Evolutionary conservation across 2,329 filamentous ascomycete species (phyloP).

Genomic region (Aureobasidium vineae): DNA sequence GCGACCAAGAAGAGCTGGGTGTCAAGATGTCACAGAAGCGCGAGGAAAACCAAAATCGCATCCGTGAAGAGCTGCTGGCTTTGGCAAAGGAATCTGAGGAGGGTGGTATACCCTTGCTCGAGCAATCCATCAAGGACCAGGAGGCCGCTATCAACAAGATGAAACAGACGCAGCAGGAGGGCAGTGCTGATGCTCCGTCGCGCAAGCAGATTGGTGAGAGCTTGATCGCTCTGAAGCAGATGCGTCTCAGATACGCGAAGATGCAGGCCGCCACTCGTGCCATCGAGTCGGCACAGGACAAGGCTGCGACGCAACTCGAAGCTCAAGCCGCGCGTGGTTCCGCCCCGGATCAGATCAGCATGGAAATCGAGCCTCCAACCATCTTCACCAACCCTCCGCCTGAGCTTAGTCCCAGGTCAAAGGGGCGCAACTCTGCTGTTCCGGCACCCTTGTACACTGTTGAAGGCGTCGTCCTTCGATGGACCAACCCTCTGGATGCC

Average conservation of each 20-base stretch:
- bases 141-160: conserved; percentile 1
- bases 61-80: conserved; percentile 20
- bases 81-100: conserved; percentile 26
- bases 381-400: conserved; percentile 22
- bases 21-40: background rate
- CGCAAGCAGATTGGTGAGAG: background rate
- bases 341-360: background rate
- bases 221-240: background rate
- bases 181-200: background rate
- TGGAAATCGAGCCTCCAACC: conserved; percentile 1
- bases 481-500: conserved; percentile 42
- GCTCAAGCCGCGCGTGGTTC: background rate
- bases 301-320: background rate
- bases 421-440: conserved; percentile 25
- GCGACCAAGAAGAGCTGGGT: conserved; percentile 47
- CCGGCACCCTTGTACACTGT: conserved; percentile 31
- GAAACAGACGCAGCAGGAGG: background rate
- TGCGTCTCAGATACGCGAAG: conserved; percentile 10
- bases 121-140: conserved; percentile 21
- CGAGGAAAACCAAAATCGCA: conserved; percentile 15
- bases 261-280: conserved; percentile 8
- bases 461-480: conserved; percentile 37
- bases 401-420: conserved; percentile 26
- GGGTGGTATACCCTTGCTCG: conserved; percentile 13
- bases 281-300: background rate